A percentile compares a stretch with the other conserved stretches of the same genome.
phyloP scores from a whole-genome alignment of 495 filamentous ascomycete genomes.

The Rhizodiscina lignyota region DNA sequence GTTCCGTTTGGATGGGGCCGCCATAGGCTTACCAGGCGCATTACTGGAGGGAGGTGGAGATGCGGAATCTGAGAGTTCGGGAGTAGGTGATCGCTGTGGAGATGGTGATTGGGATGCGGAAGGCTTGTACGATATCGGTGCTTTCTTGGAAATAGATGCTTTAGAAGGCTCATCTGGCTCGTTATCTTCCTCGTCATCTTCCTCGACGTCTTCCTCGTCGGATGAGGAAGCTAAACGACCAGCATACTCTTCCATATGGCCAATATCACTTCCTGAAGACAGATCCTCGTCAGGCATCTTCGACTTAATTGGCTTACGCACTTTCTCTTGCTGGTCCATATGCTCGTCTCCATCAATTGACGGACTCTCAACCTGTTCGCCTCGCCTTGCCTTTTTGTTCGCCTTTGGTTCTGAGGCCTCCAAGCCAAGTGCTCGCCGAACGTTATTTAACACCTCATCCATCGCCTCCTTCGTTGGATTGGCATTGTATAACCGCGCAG shows the following conservation, averaged over 20 bases:
- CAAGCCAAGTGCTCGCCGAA: constrained; percentile 45
- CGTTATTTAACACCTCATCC: constrained; percentile 38
- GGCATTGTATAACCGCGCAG: constrained; percentile 62
- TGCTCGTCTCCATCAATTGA: constrained; percentile 4
- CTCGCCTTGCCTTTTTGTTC: neutral
- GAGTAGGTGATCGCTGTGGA: constrained; percentile 20
- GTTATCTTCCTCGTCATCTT: no score
- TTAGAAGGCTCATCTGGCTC: constrained; percentile 21
- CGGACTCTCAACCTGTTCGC: neutral
- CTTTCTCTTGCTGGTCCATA: constrained; percentile 7
- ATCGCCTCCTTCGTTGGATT: constrained; percentile 55
- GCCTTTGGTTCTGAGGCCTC: constrained; percentile 25
- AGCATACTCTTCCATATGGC: no score
- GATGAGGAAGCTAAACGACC: constrained; percentile 37
- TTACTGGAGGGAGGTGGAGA: constrained; percentile 5
- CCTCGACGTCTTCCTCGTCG: constrained; percentile 27
- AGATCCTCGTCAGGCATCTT: constrained; percentile 21
- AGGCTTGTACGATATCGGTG: constrained; percentile 14
- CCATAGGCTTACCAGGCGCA: no score
- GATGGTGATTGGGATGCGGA: constrained; percentile 21
- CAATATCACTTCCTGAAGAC: no score
- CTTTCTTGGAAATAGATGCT: constrained; percentile 1
- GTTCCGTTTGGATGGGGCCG: no score
- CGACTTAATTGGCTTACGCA: neutral
- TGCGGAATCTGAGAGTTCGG: neutral